Percentiles rank a stretch among this genome's conserved stretches.
phyloP scores from a whole-genome alignment of 345 rosid genomes.

The Rhodamnia argentea region DNA sequence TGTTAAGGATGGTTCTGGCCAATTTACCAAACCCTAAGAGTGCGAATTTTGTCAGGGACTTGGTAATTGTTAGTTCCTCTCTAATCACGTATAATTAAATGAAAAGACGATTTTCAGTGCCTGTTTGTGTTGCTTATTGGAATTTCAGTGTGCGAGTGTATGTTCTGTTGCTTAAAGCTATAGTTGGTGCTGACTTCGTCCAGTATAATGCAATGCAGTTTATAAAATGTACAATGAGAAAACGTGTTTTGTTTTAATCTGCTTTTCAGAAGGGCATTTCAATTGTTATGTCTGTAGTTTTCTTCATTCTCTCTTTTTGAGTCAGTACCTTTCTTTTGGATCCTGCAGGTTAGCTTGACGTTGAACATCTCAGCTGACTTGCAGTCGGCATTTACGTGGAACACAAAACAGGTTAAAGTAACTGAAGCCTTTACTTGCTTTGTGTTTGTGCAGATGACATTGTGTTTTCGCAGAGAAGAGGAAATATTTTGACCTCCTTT shows the following conservation, averaged over 20 bases:
- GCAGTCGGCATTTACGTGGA: slow-evolving; percentile 92
- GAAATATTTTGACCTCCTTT: background rate
- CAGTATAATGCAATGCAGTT: background rate
- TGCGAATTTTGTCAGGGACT: background rate
- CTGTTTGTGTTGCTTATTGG: background rate
- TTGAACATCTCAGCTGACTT: slow-evolving; percentile 86
- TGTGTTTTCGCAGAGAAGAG: background rate
- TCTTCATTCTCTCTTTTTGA: background rate
- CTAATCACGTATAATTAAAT: background rate
- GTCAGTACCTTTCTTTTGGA: background rate
- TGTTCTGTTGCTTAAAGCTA: background rate
- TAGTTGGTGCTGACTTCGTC: background rate
- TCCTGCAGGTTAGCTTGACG: slow-evolving; percentile 73
- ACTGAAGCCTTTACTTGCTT: background rate
- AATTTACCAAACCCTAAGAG: background rate
- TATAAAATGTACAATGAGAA: background rate
- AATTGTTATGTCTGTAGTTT: background rate
- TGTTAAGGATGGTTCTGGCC: background rate
- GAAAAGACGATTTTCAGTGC: background rate
- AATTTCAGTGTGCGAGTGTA: background rate
- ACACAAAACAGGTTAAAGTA: slow-evolving; percentile 80
- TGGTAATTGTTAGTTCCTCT: background rate
- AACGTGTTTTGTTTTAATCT: background rate
- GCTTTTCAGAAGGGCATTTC: background rate
- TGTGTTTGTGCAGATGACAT: background rate